These are phyloP conservation scores for Suillus decipiens DNA, from an alignment of 768 basidiomycete species.

Conservation along the genomic window DNA sequence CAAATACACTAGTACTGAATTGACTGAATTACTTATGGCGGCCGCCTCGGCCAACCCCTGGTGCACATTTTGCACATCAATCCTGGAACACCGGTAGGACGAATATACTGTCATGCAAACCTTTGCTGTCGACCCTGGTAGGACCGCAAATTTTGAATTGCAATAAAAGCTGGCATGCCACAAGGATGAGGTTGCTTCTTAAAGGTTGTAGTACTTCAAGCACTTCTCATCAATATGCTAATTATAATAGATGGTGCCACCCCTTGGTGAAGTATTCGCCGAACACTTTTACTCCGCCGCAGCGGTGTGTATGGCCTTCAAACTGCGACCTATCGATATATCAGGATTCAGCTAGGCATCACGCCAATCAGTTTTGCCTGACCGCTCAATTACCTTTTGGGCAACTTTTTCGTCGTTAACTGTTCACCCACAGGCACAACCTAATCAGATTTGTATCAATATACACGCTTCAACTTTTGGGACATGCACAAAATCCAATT, in stretches of 20 bases:
- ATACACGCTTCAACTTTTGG: not conserved
- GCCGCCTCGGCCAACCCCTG: not conserved
- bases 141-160: not conserved
- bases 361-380: not conserved
- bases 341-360: too few species aligned
- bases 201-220: not conserved
- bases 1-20: not conserved
- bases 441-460: not conserved
- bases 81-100: not conserved
- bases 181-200: not conserved
- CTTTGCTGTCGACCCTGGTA: not conserved
- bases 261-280: not conserved
- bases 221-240: not conserved
- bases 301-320: not conserved
- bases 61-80: not conserved
- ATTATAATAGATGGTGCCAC: not conserved
- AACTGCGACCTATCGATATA: too few species aligned
- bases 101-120: not conserved
- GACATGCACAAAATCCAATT: not conserved
- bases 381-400: too few species aligned
- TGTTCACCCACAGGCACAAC: not conserved
- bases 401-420: not conserved
- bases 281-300: not conserved
- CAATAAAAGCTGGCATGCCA: not conserved
- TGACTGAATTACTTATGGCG: not conserved